Evolutionary conservation across 2,329 filamentous ascomycete genomes (phyloP), one percentile per base, ranked within the genome.

Genomic region (Peltaster fructicola): DNA sequence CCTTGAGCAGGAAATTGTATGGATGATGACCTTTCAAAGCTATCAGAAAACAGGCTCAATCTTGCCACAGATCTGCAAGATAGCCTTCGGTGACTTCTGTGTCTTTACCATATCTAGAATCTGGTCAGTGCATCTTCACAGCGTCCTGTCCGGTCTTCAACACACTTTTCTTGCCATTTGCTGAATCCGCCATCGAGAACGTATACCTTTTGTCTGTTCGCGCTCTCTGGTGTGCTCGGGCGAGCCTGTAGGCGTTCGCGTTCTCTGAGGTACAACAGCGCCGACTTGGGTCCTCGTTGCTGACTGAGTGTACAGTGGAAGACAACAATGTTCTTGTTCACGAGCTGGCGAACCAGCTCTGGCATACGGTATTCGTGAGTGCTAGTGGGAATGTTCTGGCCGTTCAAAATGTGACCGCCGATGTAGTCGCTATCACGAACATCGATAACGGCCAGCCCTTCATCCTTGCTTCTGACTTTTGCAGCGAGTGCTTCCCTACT

Each of bases 261-360:
- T 54, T 82, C 76, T 17, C 76, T 59, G 32, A 84, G 39, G 50
- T 93, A 95, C 41, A 65, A 63, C 38, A 92, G 54, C 3, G 88
- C 88, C 3, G 85, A 82, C 24, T 66, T 66, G 0, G 88, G 88
- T 0, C 88, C 88, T 1, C 88, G 65, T 54, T 92, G 77, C 57
- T 95, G 88, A 38, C 76, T 85, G 27, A 95, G 59, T 10, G 79
- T 77, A 53, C 88, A 98, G 56, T 98, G 88, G 51, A 98, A 98
- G 1, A 98, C 68, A 8, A 98, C 81, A 7, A 65, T 74, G 28
- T 88, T 68, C 50, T 81, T 82, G 44, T 74, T 70, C 36, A 69
- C 59, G 23, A 93, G 65, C 20, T 65, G 71, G 29, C 80, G 70
- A 8, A 91, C 62, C n/a, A 98, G 68, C 34, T 82, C 79, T 1